A percentile compares a stretch with the other conserved stretches of the same genome.
phyloP scores from a whole-genome alignment of 192 early-diverging fungal species.

The Dispira parvispora region DNA sequence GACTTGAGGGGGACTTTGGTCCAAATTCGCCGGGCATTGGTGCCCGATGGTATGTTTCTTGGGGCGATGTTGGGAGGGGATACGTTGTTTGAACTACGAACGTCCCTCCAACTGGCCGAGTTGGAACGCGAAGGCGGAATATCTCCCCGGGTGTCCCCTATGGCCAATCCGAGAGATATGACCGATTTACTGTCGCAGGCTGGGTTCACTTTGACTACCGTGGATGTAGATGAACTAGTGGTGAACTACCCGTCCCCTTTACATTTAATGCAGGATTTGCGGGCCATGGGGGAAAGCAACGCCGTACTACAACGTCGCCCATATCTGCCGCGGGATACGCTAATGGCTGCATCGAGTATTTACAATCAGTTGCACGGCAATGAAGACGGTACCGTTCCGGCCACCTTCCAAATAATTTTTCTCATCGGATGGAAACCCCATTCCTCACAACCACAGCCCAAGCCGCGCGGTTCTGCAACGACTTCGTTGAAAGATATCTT shows the following conservation, averaged over 20 bases:
- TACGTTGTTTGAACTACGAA: constrained; percentile 87
- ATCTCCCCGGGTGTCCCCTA: constrained; percentile 73
- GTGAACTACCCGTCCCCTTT: constrained; percentile 85
- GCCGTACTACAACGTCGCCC: constrained; percentile 56
- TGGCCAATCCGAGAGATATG: constrained; percentile 70
- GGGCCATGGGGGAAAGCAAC: constrained; percentile 89
- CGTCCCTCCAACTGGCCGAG: constrained; percentile 80
- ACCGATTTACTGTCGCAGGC: constrained; percentile 64
- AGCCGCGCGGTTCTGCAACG: constrained; percentile 61
- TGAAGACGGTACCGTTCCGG: constrained; percentile 73
- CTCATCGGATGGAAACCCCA: constrained; percentile 94
- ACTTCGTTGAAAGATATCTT: constrained; percentile 55
- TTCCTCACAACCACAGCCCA: constrained; percentile 63
- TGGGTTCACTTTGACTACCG: constrained; percentile 76
- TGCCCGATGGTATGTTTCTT: constrained; percentile 87
- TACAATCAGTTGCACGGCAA: constrained; percentile 86
- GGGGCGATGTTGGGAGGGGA: constrained; percentile 90
- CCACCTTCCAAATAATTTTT: constrained; percentile 79
- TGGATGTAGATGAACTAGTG: constrained; percentile 82
- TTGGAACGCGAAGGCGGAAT: constrained; percentile 81
- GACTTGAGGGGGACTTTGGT: constrained; percentile 81
- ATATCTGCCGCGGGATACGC: constrained; percentile 62
- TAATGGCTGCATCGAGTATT: constrained; percentile 67
- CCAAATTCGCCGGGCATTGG: constrained; percentile 60
- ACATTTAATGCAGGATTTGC: constrained; percentile 77